Percentiles rank a stretch among this genome's conserved stretches.
Evolutionary conservation across 106 monocot genomes (phyloP).

Genomic region (Dioscorea dumetorum): DNA sequence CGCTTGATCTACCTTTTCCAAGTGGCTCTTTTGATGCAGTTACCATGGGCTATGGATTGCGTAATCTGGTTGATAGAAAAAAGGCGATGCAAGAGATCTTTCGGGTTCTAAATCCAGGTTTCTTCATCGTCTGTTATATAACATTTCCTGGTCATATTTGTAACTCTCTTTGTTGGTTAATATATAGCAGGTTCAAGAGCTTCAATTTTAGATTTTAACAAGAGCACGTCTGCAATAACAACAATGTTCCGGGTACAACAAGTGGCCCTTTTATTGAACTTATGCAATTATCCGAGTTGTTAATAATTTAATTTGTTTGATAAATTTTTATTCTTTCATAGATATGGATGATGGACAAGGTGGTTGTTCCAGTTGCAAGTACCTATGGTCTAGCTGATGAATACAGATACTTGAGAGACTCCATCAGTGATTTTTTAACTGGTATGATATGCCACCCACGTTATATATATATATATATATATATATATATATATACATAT

Average conservation of each 20-base stretch:
- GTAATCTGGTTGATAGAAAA: conserved; percentile 68
- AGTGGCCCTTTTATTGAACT: background rate
- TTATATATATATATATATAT: background rate
- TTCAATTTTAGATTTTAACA: conserved; percentile 90
- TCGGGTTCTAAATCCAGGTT: conserved; percentile 93
- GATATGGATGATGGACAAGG: conserved; percentile 86
- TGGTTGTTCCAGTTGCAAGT: conserved; percentile 77
- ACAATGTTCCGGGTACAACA: conserved; percentile 49
- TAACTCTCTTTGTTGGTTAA: conserved; percentile 1
- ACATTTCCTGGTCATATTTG: background rate
- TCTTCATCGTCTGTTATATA: background rate
- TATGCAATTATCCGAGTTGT: background rate
- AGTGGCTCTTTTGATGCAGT: conserved; percentile 76
- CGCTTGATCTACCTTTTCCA: conserved; percentile 60
- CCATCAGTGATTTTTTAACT: conserved; percentile 78
- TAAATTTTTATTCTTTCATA: conserved; percentile 5
- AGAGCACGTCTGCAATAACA: conserved; percentile 53
- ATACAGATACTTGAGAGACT: conserved; percentile 73
- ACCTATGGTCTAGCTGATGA: conserved; percentile 66
- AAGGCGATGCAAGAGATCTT: conserved; percentile 76
- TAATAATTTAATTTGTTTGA: too few species aligned
- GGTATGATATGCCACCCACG: conserved; percentile 18
- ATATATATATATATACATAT: background rate
- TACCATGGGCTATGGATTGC: conserved; percentile 80
- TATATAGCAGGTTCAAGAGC: conserved; percentile 54